Evolutionary conservation across 805 yeast genomes (phyloP).

Genomic region (Ogataea wickerhamii): DNA sequence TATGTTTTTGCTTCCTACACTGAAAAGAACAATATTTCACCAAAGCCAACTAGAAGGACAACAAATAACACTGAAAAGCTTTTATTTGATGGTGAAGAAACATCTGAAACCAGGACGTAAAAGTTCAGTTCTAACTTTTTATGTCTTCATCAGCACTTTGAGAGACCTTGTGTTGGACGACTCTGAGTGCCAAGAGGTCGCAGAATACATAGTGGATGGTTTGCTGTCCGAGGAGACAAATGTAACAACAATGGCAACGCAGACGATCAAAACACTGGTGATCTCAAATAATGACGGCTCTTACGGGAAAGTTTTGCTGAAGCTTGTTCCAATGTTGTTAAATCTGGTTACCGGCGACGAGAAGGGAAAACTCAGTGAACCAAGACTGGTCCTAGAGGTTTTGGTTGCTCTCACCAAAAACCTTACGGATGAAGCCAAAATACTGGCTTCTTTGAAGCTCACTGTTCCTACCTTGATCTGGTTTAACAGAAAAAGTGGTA

Average conservation of each 20-base stretch:
- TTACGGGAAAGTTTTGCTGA: constrained; percentile 38
- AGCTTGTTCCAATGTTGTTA: constrained; percentile 45
- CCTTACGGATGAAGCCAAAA: constrained; percentile 30
- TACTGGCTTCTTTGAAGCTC: constrained; percentile 30
- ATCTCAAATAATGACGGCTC: constrained; percentile 26
- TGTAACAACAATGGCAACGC: constrained; percentile 43
- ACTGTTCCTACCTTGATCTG: constrained; percentile 30
- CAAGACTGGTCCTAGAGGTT: constrained; percentile 45
- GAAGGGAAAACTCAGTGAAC: constrained; percentile 27
- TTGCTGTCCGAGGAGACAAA: constrained; percentile 33
- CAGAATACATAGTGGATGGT: constrained; percentile 33
- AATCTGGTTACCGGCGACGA: constrained; percentile 16
- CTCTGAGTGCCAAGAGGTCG: constrained; percentile 36
- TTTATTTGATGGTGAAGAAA: constrained; percentile 36
- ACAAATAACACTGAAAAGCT: constrained; percentile 29
- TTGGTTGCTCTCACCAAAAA: constrained; percentile 43
- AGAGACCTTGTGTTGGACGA: constrained; percentile 31
- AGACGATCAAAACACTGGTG: constrained; percentile 60
- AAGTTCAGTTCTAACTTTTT: constrained; percentile 41
- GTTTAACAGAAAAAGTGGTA: constrained; percentile 26
- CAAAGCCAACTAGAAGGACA: constrained; percentile 18
- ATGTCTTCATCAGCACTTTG: constrained; percentile 42
- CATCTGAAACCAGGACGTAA: constrained; percentile 26
- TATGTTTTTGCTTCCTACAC: constrained; percentile 49
- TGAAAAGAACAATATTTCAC: constrained; percentile 42